phyloP scores from a whole-genome alignment of 2,329 filamentous ascomycete species.

The Nakataea oryzae region DNA sequence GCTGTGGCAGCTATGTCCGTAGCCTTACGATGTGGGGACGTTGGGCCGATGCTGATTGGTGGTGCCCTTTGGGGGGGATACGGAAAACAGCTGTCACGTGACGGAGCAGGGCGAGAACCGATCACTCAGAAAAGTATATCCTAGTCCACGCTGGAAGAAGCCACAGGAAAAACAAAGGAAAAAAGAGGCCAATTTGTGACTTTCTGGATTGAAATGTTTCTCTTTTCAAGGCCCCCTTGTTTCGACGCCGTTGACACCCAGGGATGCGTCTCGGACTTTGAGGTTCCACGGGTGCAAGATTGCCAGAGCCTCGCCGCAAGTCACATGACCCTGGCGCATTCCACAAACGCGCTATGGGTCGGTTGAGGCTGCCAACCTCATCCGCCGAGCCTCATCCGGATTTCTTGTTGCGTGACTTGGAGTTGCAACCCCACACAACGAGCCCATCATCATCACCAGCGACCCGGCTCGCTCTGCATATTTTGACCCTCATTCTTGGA shows the following conservation, averaged over 20 bases:
- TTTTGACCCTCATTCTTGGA: conserved; percentile 1
- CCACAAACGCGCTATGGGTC: neutral
- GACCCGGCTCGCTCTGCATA: neutral
- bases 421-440: conserved; percentile 4
- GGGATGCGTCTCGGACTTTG: neutral
- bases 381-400: neutral
- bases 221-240: neutral
- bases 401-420: conserved; percentile 1
- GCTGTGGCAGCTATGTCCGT: neutral
- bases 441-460: neutral
- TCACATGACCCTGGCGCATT: neutral
- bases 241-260: neutral
- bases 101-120: neutral
- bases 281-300: neutral
- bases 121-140: neutral
- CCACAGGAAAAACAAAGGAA: neutral
- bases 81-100: neutral
- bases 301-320: neutral
- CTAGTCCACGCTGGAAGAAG: neutral
- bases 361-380: neutral
- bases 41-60: neutral
- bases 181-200: neutral
- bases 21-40: neutral
- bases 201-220: neutral
- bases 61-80: too few species aligned